phyloP scores from a whole-genome alignment of 345 rosid species.

The Citrus cavaleriei region DNA sequence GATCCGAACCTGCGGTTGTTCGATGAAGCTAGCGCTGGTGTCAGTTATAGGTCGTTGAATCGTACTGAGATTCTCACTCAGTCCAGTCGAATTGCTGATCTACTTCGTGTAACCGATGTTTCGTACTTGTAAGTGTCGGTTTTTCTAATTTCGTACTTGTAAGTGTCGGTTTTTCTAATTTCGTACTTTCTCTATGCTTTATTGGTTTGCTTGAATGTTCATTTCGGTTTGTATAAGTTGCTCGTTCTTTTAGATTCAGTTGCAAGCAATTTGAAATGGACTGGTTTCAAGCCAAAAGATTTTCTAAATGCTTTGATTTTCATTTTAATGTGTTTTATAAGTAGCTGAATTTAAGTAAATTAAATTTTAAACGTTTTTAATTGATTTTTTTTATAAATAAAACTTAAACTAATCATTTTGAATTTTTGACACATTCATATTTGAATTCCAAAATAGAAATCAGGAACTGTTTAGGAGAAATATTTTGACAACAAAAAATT shows the following conservation, averaged over 20 bases:
- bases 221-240: not conserved
- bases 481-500: not conserved
- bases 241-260: not conserved
- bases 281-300: not conserved
- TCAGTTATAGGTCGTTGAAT: constrained; percentile 45
- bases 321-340: not conserved
- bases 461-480: not conserved
- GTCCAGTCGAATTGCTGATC: constrained; percentile 65
- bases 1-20: constrained; percentile 61
- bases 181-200: not conserved
- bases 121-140: constrained; percentile 75
- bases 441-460: not conserved
- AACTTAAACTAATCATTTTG: not conserved
- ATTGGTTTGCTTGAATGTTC: not conserved
- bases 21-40: constrained; percentile 40
- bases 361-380: not conserved
- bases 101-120: constrained; percentile 73
- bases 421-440: not conserved
- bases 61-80: constrained; percentile 67
- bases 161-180: constrained; percentile 27
- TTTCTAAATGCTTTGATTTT: not conserved
- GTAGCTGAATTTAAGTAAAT: not conserved
- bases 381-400: no score
- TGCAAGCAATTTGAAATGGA: not conserved
- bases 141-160: constrained; percentile 25